These are phyloP conservation scores for Globisporangium splendens DNA, from an alignment of 352 stramenopile genomes.

Conservation along the genomic window DNA sequence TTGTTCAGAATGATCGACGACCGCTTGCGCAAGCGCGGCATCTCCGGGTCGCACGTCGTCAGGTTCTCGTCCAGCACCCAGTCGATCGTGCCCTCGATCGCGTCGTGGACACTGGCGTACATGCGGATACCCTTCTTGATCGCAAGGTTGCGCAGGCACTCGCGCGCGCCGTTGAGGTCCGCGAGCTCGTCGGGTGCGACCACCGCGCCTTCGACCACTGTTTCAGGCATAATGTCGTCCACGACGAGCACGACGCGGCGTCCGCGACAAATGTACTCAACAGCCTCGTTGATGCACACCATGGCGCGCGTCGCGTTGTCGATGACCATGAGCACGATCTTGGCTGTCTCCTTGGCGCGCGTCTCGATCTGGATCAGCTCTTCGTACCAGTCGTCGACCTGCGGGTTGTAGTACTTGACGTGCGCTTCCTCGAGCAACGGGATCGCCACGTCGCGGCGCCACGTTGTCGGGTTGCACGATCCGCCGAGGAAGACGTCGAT, in stretches of 20 bases:
- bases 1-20: slow-evolving; percentile 76
- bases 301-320: slow-evolving; percentile 75
- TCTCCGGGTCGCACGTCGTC: slow-evolving; percentile 32
- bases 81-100: slow-evolving; percentile 42
- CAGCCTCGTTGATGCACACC: slow-evolving; percentile 84
- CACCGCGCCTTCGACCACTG: slow-evolving; percentile 41
- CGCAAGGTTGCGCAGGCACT: slow-evolving; percentile 72
- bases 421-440: slow-evolving; percentile 60
- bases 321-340: slow-evolving; percentile 86
- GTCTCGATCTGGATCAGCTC: slow-evolving; percentile 83
- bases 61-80: slow-evolving; percentile 52
- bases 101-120: slow-evolving; percentile 44
- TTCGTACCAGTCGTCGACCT: slow-evolving; percentile 88
- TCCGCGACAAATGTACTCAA: slow-evolving; percentile 83
- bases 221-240: slow-evolving; percentile 60
- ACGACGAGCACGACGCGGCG: slow-evolving; percentile 77
- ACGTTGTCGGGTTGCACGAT: slow-evolving; percentile 89
- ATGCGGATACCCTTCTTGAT: slow-evolving; percentile 39
- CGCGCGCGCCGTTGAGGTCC: slow-evolving; percentile 78
- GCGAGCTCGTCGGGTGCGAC: slow-evolving; percentile 61
- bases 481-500: slow-evolving; percentile 80
- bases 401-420: slow-evolving; percentile 85
- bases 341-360: slow-evolving; percentile 74
- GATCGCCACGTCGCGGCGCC: slow-evolving; percentile 73
- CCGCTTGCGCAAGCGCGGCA: slow-evolving; percentile 62